Percentiles rank a stretch among this genome's conserved stretches.
Evolutionary conservation across 2,329 filamentous ascomycete species (phyloP).

Genomic region (Aspergillus brunneoviolaceus): DNA sequence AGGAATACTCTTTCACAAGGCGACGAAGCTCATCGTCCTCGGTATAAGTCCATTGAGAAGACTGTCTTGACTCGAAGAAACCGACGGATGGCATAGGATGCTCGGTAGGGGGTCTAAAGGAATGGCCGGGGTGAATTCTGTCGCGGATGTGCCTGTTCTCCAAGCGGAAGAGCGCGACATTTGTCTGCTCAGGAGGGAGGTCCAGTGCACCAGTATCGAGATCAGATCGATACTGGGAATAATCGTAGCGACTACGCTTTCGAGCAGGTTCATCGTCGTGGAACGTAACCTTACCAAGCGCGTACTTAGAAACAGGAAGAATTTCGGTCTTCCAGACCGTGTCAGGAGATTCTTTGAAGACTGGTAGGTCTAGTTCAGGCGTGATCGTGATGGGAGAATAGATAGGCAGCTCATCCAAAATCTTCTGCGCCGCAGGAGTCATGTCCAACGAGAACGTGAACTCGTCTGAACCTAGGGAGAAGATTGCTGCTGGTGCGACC

Average conservation of each 20-base stretch:
- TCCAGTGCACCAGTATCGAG: constrained; percentile 53
- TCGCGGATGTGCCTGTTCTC: constrained; percentile 89
- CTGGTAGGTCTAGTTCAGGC: constrained; percentile 58
- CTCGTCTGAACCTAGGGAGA: constrained; percentile 77
- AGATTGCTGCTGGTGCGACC: constrained; percentile 71
- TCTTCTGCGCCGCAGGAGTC: constrained; percentile 71
- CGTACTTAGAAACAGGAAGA: constrained; percentile 81
- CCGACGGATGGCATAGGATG: constrained; percentile 83
- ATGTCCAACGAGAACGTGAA: constrained; percentile 75
- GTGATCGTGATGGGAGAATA: constrained; percentile 63
- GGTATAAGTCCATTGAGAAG: constrained; percentile 86
- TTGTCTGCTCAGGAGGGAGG: constrained; percentile 66
- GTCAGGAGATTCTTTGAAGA: constrained; percentile 65
- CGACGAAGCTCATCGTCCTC: constrained; percentile 88
- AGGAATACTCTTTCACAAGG: constrained; percentile 87
- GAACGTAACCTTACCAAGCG: constrained; percentile 75
- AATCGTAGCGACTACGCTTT: constrained; percentile 81
- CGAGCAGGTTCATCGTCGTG: constrained; percentile 63
- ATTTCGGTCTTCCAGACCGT: constrained; percentile 73
- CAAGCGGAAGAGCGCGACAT: constrained; percentile 84
- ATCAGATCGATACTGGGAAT: constrained; percentile 70
- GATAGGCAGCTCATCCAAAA: constrained; percentile 77
- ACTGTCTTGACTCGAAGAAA: constrained; percentile 83
- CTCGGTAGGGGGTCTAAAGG: constrained; percentile 90
- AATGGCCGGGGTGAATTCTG: constrained; percentile 83